These are phyloP conservation scores for Solanum paucissectum DNA, from an alignment of 257 asterid species.

Conservation along the genomic window DNA sequence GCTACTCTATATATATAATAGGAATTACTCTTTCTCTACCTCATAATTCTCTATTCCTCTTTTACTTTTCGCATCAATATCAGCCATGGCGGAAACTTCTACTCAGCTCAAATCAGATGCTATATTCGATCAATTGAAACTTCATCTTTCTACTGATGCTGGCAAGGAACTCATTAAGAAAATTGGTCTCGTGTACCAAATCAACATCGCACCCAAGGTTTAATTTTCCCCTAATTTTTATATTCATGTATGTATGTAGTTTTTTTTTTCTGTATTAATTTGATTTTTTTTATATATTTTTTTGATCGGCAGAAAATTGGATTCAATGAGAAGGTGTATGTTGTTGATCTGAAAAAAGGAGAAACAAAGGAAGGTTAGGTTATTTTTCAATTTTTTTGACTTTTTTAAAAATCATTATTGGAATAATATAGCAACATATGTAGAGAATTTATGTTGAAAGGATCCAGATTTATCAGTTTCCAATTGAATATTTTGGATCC, in stretches of 20 bases:
- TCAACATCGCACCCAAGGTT: constrained; percentile 95
- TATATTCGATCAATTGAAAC: constrained; percentile 79
- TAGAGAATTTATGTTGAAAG: not conserved
- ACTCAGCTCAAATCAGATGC: constrained; percentile 66
- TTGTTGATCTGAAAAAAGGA: constrained; percentile 94
- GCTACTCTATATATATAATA: not conserved
- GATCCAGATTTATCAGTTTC: not conserved
- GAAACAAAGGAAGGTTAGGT: constrained; percentile 77
- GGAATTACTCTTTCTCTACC: not conserved
- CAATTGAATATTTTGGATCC: not conserved
- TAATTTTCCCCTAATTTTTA: not conserved
- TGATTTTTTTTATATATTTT: not conserved
- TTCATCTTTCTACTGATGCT: constrained; percentile 65
- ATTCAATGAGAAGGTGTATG: constrained; percentile 62
- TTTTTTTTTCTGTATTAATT: not conserved
- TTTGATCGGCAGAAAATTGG: constrained; percentile 51
- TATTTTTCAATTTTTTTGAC: not conserved
- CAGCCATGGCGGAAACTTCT: constrained; percentile 1
- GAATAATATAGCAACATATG: not conserved
- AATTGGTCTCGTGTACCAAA: constrained; percentile 84
- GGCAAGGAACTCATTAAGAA: constrained; percentile 60
- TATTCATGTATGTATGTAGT: not conserved
- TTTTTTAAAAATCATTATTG: not conserved
- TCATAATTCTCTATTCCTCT: not conserved
- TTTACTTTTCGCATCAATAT: not conserved